Evolutionary conservation across 148 eudicot genomes (phyloP), one percentile per base, ranked within the genome.

Genomic region (Fallopia convolvulus): DNA sequence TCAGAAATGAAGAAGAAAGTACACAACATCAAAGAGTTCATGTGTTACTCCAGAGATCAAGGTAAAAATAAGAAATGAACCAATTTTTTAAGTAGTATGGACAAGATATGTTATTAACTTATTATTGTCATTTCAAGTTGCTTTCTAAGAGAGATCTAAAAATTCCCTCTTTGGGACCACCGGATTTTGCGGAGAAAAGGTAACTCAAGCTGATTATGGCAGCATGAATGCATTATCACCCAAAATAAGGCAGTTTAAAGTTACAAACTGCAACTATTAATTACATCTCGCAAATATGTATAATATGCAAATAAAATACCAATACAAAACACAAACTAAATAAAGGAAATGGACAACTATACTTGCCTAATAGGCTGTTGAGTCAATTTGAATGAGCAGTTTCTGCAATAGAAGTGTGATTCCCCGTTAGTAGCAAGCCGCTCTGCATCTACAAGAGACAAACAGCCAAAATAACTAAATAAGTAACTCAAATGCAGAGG

Each of bases 351-450:
- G 6, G 14, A 23, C 12, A 63, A 10, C 5, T 8, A 26, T 11
- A 58, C 58, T 71, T 72, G 89, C 98, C 91, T 83, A 70, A 91
- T 85, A 75, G 88, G 75, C 74, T 74, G 72, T 26, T 70, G 81
- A 20, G 90, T 88, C 77, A 92, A 72, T 85, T 88, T 86, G 30
- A 80, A 78, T 1, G 80, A 84, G 82, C 99, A 95, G 77, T 79
- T 87, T 83, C 92, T 88, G 85, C 97, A 94, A 53, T 84, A 86
- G 80, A 95, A 86, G 65, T 85, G 75, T 68, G 88, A 89, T 76
- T 79, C 96, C 77, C 83, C 87, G 73, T 71, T 76, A 26, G 84
- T 79, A 36, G 92, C 81, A 40, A 95, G 80, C 10, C 60, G 79
- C 80, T 88, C 74, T 39, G 86, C 66, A 84, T 86, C 99, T 86